Percentiles rank a stretch among this genome's conserved stretches.
phyloP scores from a whole-genome alignment of 169 alveolate genomes.

The Plasmodium fragile region DNA sequence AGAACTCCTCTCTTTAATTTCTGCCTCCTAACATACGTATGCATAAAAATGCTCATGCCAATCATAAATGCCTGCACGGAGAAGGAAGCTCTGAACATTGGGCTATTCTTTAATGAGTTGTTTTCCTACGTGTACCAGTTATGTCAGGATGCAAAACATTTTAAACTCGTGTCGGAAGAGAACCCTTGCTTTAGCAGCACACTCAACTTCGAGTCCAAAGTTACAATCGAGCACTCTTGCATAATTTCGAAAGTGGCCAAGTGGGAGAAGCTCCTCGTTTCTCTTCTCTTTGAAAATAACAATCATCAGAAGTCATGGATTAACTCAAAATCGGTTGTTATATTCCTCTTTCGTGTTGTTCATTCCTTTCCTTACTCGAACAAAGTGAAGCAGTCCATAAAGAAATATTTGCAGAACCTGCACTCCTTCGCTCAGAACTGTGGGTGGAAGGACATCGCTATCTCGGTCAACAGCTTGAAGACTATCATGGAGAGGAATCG shows the following conservation, averaged over 20 bases:
- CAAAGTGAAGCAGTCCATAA: slow-evolving; percentile 41
- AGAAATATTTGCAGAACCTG: slow-evolving; percentile 24
- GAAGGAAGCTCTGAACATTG: slow-evolving; percentile 54
- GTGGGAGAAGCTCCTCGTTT: slow-evolving; percentile 45
- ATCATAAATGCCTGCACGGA: slow-evolving; percentile 70
- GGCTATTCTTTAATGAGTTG: slow-evolving; percentile 46
- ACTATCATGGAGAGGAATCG: slow-evolving; percentile 45
- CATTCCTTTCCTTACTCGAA: slow-evolving; percentile 42
- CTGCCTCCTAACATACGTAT: slow-evolving; percentile 31
- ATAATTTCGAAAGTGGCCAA: slow-evolving; percentile 18
- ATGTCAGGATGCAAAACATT: slow-evolving; percentile 44
- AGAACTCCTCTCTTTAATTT: slow-evolving; percentile 49
- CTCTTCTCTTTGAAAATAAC: slow-evolving; percentile 50
- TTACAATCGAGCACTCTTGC: slow-evolving; percentile 20
- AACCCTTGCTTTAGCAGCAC: slow-evolving; percentile 66
- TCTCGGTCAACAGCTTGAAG: slow-evolving; percentile 46
- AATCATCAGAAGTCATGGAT: slow-evolving; percentile 56
- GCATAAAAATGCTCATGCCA: slow-evolving; percentile 58
- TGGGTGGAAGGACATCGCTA: slow-evolving; percentile 65
- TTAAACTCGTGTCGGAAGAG: slow-evolving; percentile 16
- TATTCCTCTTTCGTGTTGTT: slow-evolving; percentile 35
- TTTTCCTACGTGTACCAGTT: slow-evolving; percentile 38
- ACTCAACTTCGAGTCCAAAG: slow-evolving; percentile 37
- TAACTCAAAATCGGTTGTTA: slow-evolving; percentile 41
- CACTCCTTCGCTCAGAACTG: slow-evolving; percentile 21